Percentiles rank a stretch among this genome's conserved stretches.
phyloP scores from a whole-genome alignment of 257 asterid genomes.

The Nicotiana attenuata region DNA sequence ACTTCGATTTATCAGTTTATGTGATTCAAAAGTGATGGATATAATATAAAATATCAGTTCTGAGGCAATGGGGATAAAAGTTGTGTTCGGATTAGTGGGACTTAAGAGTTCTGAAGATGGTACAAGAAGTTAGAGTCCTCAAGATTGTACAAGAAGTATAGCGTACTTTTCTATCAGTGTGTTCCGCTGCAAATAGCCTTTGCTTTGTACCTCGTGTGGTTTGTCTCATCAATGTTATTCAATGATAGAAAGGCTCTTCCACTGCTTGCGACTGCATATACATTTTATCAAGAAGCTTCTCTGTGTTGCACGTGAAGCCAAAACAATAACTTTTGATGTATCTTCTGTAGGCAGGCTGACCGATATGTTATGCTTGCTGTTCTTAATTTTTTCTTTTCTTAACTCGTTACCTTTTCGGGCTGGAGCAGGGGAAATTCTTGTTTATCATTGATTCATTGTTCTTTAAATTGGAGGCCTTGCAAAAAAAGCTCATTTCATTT shows the following conservation, averaged over 20 bases:
- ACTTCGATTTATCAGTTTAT: neutral
- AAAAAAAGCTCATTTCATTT: constrained; percentile 2
- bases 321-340: neutral
- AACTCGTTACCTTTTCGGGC: neutral
- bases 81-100: neutral
- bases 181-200: neutral
- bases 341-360: neutral
- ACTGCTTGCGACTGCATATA: neutral
- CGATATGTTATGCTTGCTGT: neutral
- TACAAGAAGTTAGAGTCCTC: neutral
- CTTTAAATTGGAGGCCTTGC: neutral
- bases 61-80: neutral
- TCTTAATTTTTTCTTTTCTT: neutral
- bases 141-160: neutral
- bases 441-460: constrained; percentile 1
- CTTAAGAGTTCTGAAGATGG: neutral
- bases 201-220: neutral
- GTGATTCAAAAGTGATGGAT: neutral
- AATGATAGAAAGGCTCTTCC: neutral
- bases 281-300: neutral
- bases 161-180: neutral
- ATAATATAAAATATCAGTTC: neutral
- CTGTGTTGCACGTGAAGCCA: neutral
- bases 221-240: neutral
- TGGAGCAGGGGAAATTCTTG: neutral